A percentile compares a stretch with the other conserved stretches of the same genome.
phyloP scores from a whole-genome alignment of 306 rosid genomes.

The Citrullus mucosospermus region DNA sequence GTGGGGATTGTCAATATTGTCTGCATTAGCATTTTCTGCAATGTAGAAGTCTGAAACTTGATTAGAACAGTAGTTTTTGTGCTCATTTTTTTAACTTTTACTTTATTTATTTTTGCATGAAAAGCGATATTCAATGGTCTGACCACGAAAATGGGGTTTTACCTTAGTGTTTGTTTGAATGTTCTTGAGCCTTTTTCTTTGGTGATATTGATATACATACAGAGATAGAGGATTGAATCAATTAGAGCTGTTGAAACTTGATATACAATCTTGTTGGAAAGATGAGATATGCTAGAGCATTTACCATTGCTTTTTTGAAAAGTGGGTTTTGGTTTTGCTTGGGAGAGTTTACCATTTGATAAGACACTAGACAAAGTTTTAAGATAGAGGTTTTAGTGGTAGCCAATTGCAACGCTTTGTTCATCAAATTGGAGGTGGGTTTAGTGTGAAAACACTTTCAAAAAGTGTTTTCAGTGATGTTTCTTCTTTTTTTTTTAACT shows the following conservation, averaged over 20 bases:
- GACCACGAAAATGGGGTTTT: neutral
- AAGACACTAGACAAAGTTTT: neutral
- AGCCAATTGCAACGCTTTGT: neutral
- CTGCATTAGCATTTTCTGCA: neutral
- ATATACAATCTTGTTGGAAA: neutral
- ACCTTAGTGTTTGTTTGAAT: neutral
- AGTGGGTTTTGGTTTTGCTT: neutral
- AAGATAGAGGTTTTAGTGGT: neutral
- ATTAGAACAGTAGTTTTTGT: neutral
- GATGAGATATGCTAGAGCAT: neutral
- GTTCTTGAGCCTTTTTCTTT: neutral
- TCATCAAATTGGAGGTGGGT: neutral
- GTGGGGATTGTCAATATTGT: slow-evolving; percentile 2
- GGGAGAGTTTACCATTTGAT: neutral
- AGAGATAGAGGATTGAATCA: neutral
- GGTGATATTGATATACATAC: neutral
- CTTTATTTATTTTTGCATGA: neutral
- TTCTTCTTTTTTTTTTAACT: neutral
- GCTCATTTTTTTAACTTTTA: neutral
- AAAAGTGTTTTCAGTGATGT: neutral
- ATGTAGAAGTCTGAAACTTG: neutral
- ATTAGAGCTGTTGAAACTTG: neutral
- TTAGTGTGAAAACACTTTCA: neutral
- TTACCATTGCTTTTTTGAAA: neutral
- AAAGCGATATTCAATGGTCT: neutral